Conservation (phyloP, 2,329 filamentous ascomycete genomes). For the Colletotrichum kahawae region DNA sequence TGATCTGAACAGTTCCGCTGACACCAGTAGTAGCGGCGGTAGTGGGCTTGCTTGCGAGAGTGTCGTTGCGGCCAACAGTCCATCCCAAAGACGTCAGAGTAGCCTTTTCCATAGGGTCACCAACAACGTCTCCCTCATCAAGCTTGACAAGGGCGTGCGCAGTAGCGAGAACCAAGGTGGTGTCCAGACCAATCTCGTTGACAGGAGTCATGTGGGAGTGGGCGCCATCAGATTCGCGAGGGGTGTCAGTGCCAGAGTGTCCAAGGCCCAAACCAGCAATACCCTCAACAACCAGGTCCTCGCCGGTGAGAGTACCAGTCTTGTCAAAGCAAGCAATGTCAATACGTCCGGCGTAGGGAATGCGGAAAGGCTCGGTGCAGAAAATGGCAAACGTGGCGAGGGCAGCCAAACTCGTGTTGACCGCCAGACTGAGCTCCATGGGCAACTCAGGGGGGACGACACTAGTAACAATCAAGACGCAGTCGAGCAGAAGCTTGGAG, state of each 20-base stretch:
- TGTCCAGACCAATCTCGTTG: constrained; percentile 74
- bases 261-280: constrained; percentile 87
- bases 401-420: constrained; percentile 95
- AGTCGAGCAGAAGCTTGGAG: constrained; percentile 96
- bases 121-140: constrained; percentile 95
- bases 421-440: constrained; percentile 96
- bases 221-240: constrained; percentile 77
- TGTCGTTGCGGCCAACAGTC: constrained; percentile 89
- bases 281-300: constrained; percentile 95
- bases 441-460: constrained; percentile 98
- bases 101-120: constrained; percentile 99
- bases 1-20: constrained; percentile 86
- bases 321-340: constrained; percentile 99
- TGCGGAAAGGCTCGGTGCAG: constrained; percentile 98
- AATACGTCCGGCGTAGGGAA: constrained; percentile 93
- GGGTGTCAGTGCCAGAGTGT: constrained; percentile 66
- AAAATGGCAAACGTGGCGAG: constrained; percentile 96
- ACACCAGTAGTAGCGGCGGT: constrained; percentile 50
- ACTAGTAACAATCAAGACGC: constrained; percentile 95
- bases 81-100: constrained; percentile 89
- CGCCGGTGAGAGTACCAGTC: constrained; percentile 94
- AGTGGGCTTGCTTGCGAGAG: constrained; percentile 71
- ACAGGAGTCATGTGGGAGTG: constrained; percentile 80
- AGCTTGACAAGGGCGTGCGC: constrained; percentile 95
- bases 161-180: constrained; percentile 90